phyloP scores from a whole-genome alignment of 805 yeast genomes.

The Debaryomyces hansenii region DNA sequence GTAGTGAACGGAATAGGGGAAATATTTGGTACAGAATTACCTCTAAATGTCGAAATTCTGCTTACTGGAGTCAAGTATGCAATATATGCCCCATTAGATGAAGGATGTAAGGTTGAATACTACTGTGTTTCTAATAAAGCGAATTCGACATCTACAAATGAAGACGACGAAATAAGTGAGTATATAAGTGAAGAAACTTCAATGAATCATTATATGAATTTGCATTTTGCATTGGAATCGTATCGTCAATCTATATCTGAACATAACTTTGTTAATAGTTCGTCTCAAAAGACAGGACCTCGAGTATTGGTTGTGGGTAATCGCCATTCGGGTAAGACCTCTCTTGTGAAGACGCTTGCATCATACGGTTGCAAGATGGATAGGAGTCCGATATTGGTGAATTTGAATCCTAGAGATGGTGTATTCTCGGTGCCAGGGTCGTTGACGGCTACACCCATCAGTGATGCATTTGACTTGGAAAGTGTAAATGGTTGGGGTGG shows the following conservation, averaged over 20 bases:
- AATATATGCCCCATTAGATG: slow-evolving; percentile 45
- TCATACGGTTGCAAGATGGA: slow-evolving; percentile 78
- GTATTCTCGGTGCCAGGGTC: slow-evolving; percentile 81
- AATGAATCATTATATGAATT: slow-evolving; percentile 60
- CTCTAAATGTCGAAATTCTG: slow-evolving; percentile 56
- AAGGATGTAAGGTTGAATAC: slow-evolving; percentile 64
- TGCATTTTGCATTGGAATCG: slow-evolving; percentile 76
- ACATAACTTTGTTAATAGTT: slow-evolving; percentile 15
- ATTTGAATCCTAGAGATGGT: slow-evolving; percentile 73
- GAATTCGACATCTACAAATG: slow-evolving; percentile 24
- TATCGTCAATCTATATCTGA: slow-evolving; percentile 33
- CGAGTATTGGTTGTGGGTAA: slow-evolving; percentile 75
- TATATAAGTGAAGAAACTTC: slow-evolving; percentile 73
- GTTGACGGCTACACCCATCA: slow-evolving; percentile 77
- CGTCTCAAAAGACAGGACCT: slow-evolving; percentile 45
- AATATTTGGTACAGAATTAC: slow-evolving; percentile 89
- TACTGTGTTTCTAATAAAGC: slow-evolving; percentile 21
- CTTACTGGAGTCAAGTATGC: slow-evolving; percentile 40
- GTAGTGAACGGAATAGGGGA: slow-evolving; percentile 75
- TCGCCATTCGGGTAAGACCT: slow-evolving; percentile 73
- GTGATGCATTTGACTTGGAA: slow-evolving; percentile 79
- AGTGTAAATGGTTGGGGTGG: slow-evolving; percentile 72
- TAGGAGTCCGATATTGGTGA: slow-evolving; percentile 67
- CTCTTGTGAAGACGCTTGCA: slow-evolving; percentile 64
- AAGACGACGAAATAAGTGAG: slow-evolving; percentile 47